Evolutionary conservation across 2,329 filamentous ascomycete species (phyloP), one percentile per base, ranked within the genome.

Genomic region (Parafenestella ontariensis): DNA sequence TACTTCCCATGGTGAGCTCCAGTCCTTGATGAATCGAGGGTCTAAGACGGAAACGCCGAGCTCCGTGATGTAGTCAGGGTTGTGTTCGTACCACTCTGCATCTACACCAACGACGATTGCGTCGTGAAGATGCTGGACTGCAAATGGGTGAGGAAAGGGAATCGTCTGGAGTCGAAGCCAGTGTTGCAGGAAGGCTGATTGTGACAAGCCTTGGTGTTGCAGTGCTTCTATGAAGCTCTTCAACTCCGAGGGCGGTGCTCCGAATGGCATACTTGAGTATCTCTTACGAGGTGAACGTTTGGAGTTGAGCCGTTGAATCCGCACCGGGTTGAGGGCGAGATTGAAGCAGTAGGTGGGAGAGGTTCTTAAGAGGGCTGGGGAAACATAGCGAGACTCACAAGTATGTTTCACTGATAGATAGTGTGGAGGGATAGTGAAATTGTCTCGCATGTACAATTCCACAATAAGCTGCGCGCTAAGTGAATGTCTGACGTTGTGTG

Each of bases 51-150:
- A 54, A 9, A 62, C 18, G 1, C 64, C 64, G 3, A 67, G 28
- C 28, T 67, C 64, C 1, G 64, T 67, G 33, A 64, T 54, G 20
- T 47, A 28, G 1, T 29, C 17, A 0, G 41, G n/a, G 18, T 51
- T 51, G 9, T 58, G 47, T 36, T 65, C 61, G 21, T 42, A 65
- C 62, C 61, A 67, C 28, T 67, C 64, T 2, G 45, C 51, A 26
- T 65, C 62, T 5, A 62, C 21, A 2, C 52, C 54, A 3, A 67
- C 45, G 9, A 67, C 49, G 6, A 64, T 31, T 2, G 60, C 58
- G 15, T 63, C 39, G 17, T 31, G 50, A 17, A 56, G 49, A 3
- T 31, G 18, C 5, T 21, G 5, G 15, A 28, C 36, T 15, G 45
- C 39, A 13, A 40, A 26, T n/a, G 26, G 36, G 26, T 53, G 34